Conservation (phyloP, 768 basidiomycete genomes). For the Boletus eberwhitei region DNA sequence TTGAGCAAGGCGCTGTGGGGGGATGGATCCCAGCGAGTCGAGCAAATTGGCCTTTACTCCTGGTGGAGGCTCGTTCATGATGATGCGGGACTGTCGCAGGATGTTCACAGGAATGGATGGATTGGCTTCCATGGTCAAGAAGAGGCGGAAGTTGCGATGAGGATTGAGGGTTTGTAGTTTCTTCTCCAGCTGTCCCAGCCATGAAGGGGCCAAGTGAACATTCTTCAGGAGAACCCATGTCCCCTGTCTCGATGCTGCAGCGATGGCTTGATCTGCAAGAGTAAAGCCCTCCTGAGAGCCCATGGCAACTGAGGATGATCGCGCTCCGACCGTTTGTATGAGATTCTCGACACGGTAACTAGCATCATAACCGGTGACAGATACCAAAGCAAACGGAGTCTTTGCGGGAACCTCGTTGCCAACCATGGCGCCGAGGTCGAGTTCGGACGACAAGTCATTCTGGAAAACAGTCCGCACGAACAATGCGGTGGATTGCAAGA, state of each 20-base stretch:
- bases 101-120: constrained; percentile 95
- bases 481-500: constrained; percentile 75
- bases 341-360: constrained; percentile 92
- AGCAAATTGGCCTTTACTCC: constrained; percentile 95
- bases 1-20: constrained; percentile 65
- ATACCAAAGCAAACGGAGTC: constrained; percentile 86
- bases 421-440: constrained; percentile 77
- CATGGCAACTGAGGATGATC: constrained; percentile 93
- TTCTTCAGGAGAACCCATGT: constrained; percentile 98
- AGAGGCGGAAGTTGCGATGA: constrained; percentile 89
- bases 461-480: constrained; percentile 79
- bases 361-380: constrained; percentile 97
- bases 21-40: constrained; percentile 78
- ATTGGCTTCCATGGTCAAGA: constrained; percentile 98
- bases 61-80: constrained; percentile 99
- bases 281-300: constrained; percentile 97
- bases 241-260: constrained; percentile 86
- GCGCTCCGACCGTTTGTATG: constrained; percentile 69
- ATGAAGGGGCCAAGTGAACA: constrained; percentile 91
- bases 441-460: constrained; percentile 74
- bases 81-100: constrained; percentile 88
- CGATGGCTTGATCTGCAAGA: constrained; percentile 94
- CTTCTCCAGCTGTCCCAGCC: constrained; percentile 96
- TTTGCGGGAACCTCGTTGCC: constrained; percentile 71
- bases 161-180: constrained; percentile 90